Conservation (phyloP, 352 stramenopile species). For the Phytophthora pluvialis region DNA sequence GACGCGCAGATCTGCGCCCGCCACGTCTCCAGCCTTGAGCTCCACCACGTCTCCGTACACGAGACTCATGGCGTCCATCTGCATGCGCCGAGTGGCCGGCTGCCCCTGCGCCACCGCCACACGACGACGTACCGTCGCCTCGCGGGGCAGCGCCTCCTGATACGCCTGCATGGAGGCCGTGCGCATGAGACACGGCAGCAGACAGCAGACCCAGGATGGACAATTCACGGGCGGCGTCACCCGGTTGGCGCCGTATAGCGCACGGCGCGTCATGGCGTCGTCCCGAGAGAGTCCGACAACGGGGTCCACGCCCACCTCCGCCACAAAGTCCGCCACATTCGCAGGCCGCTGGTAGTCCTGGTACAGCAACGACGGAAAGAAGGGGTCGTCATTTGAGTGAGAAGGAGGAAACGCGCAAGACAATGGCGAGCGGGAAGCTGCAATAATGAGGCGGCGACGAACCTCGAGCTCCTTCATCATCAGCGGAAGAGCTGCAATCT, state of each 20-base stretch:
- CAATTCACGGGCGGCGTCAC: conserved; percentile 92
- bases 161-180: conserved; percentile 93
- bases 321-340: conserved; percentile 64
- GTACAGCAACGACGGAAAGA: neutral
- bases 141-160: conserved; percentile 80
- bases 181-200: conserved; percentile 94
- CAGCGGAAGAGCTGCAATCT: conserved; percentile 13
- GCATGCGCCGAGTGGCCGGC: conserved; percentile 68
- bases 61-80: conserved; percentile 92
- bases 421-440: neutral
- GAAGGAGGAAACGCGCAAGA: neutral
- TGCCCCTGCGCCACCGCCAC: conserved; percentile 28
- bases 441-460: neutral
- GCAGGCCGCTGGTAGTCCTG: conserved; percentile 49
- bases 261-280: conserved; percentile 71
- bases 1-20: conserved; percentile 90
- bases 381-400: neutral
- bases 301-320: conserved; percentile 66
- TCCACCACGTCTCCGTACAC: conserved; percentile 94
- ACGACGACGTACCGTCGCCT: conserved; percentile 87
- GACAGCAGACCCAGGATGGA: conserved; percentile 93
- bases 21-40: conserved; percentile 87
- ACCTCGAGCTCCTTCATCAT: conserved; percentile 30
- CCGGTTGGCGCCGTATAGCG: conserved; percentile 87
- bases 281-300: conserved; percentile 67